Base-by-base conservation (phyloP, 371 early-diverging fungal genomes). In the Entomophthora muscae region DNA sequence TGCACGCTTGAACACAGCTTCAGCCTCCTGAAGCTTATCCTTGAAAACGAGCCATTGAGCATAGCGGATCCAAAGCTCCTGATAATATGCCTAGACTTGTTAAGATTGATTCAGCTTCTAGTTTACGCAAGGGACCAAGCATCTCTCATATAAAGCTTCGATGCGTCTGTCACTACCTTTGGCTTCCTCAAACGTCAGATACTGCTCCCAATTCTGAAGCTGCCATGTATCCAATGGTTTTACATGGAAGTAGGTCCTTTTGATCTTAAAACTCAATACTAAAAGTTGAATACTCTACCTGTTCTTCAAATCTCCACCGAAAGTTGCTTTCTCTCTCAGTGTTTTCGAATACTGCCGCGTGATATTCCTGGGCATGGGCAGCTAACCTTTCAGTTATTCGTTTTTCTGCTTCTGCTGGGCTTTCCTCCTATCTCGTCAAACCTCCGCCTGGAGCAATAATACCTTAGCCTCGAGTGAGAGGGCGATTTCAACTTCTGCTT, bases 241-340 rank as follows among this genome's bases (percentile, higher is more conserved):
- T 22, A 86, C 80, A 68, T 86, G 86, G 69, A 86, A 84, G 70
- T 86, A 86, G 17, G 84, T 74, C 27, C 86, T 75, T 67, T 83
- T 84, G 65, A 86, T 84, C 68, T 79, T 57, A 67, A 74, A n/a
- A n/a, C n/a, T n/a, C n/a, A n/a, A n/a, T n/a, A n/a, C n/a, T n/a
- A n/a, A n/a, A n/a, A n/a, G n/a, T n/a, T n/a, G n/a, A n/a, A n/a
- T n/a, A n/a, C n/a, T n/a, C 12, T 70, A 68, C 75, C 75, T 73
- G 26, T 69, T 68, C 66, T 74, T 76, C 30, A 65, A 68, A 26
- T 74, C 71, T 53, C 53, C 56, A 24, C n/a, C 22, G 32, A 51
- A 26, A 51, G 58, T 24, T 64, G 24, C 13, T n/a, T 27, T 29
- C 24, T 17, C 13, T 23, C 1, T n/a, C 23, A 22, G 32, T 22